Evolutionary conservation across 2,329 filamentous ascomycete species (phyloP).

Genomic region (Zasmidium citrigriseum): DNA sequence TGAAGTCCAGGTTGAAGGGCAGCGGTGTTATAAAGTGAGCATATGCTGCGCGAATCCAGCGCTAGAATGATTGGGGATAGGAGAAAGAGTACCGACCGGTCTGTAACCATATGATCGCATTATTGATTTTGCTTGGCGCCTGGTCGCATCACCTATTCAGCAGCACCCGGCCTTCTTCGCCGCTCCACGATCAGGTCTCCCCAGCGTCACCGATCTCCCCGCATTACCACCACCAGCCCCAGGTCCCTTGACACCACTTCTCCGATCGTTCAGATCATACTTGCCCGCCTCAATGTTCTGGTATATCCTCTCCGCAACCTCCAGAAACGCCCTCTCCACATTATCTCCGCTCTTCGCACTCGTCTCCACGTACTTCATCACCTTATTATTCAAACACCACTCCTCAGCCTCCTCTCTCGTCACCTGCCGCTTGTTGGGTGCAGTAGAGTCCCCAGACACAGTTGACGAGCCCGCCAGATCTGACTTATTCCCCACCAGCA

Average conservation of each 20-base stretch:
- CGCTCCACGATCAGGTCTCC: conserved; percentile 41
- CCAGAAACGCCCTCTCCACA: conserved; percentile 88
- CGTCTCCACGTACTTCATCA: conserved; percentile 94
- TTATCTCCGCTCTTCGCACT: conserved; percentile 93
- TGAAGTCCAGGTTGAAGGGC: not conserved
- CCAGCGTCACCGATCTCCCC: conserved; percentile 46
- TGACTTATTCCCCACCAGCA: conserved; percentile 93
- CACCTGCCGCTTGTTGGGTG: conserved; percentile 72
- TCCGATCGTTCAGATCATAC: conserved; percentile 90
- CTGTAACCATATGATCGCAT: not conserved
- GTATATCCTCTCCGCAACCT: conserved; percentile 93
- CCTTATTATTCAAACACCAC: conserved; percentile 83
- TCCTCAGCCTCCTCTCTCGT: conserved; percentile 80
- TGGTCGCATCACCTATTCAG: conserved; percentile 3
- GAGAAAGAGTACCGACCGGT: not conserved
- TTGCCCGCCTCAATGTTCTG: conserved; percentile 93
- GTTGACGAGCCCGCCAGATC: conserved; percentile 65
- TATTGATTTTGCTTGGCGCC: not conserved
- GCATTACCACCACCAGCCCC: conserved; percentile 50
- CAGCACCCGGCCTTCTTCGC: conserved; percentile 35
- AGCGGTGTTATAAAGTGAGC: too few relatives aligned
- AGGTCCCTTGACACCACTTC: conserved; percentile 82
- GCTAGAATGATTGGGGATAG: not conserved
- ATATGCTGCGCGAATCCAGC: not conserved
- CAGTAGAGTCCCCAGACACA: conserved; percentile 31